Evolutionary conservation across 352 stramenopile genomes (phyloP).

Genomic region (Phytophthora tentaculata): DNA sequence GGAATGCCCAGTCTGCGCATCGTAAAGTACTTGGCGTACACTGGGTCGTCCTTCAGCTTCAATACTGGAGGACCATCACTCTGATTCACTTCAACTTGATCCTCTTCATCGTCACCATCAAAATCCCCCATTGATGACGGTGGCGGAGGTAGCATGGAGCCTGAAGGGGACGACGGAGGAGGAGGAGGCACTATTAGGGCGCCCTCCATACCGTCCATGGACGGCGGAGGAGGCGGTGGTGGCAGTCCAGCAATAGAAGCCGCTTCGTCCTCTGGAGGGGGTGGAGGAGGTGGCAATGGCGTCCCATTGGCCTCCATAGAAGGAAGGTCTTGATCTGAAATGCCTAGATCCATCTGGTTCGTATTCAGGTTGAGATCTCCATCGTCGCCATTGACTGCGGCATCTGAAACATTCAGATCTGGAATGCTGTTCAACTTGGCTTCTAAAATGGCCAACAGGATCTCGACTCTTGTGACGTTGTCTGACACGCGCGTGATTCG

Average conservation of each 20-base stretch:
- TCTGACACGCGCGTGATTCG: slow-evolving; percentile 72
- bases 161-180: slow-evolving; percentile 19
- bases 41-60: slow-evolving; percentile 85
- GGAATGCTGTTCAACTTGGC: slow-evolving; percentile 88
- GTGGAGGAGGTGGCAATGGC: slow-evolving; percentile 57
- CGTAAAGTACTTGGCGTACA: slow-evolving; percentile 88
- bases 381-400: slow-evolving; percentile 30
- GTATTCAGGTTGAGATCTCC: slow-evolving; percentile 9
- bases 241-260: slow-evolving; percentile 24
- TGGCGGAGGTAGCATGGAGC: slow-evolving; percentile 33
- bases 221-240: slow-evolving; percentile 22
- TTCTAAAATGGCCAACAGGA: slow-evolving; percentile 84
- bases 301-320: slow-evolving; percentile 50
- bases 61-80: slow-evolving; percentile 48
- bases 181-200: slow-evolving; percentile 37
- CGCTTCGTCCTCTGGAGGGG: slow-evolving; percentile 33
- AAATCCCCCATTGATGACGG: slow-evolving; percentile 40
- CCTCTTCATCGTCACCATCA: slow-evolving; percentile 33
- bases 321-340: slow-evolving; percentile 72
- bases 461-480: slow-evolving; percentile 84
- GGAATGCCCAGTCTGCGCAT: slow-evolving; percentile 81
- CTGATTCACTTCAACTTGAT: slow-evolving; percentile 20
- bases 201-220: slow-evolving; percentile 32
- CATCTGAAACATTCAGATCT: slow-evolving; percentile 74
- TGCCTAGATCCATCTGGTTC: slow-evolving; percentile 55